Base-by-base conservation (phyloP, 768 basidiomycete genomes). In the Suillus bovinus region DNA sequence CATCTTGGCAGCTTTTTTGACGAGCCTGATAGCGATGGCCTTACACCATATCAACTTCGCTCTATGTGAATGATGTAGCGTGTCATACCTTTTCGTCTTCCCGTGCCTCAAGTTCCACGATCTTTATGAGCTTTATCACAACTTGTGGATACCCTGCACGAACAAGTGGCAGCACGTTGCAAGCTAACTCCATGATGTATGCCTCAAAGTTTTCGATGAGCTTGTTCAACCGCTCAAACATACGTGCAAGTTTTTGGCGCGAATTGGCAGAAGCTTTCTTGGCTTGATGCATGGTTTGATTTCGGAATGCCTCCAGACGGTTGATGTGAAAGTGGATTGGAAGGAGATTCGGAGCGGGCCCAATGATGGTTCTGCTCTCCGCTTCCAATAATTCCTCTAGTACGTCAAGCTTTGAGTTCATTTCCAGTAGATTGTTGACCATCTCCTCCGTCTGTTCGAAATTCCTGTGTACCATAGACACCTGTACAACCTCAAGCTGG, bases 361-460 rank as follows among this genome's bases (percentile, higher is more conserved):
- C 94, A 46, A 90, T 76, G n/a, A 93, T 88, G 68, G 94, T 86
- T 61, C 83, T 76, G 59, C 85, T 84, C 72, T 96, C 95, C 2
- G 80, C 77, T 34, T 82, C 84, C 38, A 99, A 85, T 81, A 96
- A 85, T 33, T 82, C 82, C 68, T 94, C 88, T 50, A 99, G 80
- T 64, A 85, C 76, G 67, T 91, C 87, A 17, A 99, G 85, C 71
- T 90, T 90, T 27, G 87, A 81, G 66, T 90, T 88, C 93, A 99
- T 97, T 58, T 92, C 90, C n/a, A 93, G 80, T 46, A 99, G 83
- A 70, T 96, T 96, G 67, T 89, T 88, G 66, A 98, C 91, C 88
- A 97, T 96, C 67, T 96, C 94, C 72, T 96, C 93, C 1, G 95
- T 97, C 60, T 92, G 91, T 65, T 94, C 87, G 68, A 99, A 96